Evolutionary conservation across 73 alveolate genomes (phyloP), one percentile per base, ranked within the genome.

Genomic region (Symbiodinium natans): DNA sequence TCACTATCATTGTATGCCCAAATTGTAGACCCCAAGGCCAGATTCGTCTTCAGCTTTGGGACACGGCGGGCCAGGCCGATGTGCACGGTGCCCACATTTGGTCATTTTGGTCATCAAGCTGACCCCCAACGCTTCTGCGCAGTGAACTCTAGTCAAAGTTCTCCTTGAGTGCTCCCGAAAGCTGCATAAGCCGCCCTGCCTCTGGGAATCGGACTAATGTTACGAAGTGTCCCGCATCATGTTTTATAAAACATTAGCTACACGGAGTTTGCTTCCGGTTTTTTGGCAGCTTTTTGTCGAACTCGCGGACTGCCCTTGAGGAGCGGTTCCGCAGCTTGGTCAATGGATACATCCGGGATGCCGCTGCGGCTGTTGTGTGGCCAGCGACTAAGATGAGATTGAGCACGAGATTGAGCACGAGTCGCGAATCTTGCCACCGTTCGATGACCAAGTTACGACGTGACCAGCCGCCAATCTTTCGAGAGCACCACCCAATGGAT

Each of bases 361-460:
- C 97, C 23, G 97, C 97, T 17, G 97, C 97, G 25, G 97, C 97
- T 42, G 77, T 90, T 71, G 97, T 90, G 34, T 90, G 97, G 97
- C 25, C 43, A 15, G 84, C 41, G 25, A 29, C 84, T 27, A 41
- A 31, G 84, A 0, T 46, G 21, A 46, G 21, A 46, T n/a, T n/a
- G n/a, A 48, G 17, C 17, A 17, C 63, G 8, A n/a, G n/a, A n/a
- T n/a, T n/a, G n/a, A n/a, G n/a, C n/a, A n/a, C n/a, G n/a, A n/a
- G n/a, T n/a, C n/a, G n/a, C n/a, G n/a, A n/a, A n/a, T n/a, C n/a
- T n/a, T n/a, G n/a, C n/a, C n/a, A n/a, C n/a, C 77, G 25, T 23
- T 27, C 77, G 77, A 11, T 63, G 17, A 7, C 92, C 40, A 42
- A 90, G 97, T 71, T 90, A 90, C 77, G 97, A 90, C 68, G 77